Conservation (phyloP, 208 protist genomes). For the Crithidia bombi region DNA sequence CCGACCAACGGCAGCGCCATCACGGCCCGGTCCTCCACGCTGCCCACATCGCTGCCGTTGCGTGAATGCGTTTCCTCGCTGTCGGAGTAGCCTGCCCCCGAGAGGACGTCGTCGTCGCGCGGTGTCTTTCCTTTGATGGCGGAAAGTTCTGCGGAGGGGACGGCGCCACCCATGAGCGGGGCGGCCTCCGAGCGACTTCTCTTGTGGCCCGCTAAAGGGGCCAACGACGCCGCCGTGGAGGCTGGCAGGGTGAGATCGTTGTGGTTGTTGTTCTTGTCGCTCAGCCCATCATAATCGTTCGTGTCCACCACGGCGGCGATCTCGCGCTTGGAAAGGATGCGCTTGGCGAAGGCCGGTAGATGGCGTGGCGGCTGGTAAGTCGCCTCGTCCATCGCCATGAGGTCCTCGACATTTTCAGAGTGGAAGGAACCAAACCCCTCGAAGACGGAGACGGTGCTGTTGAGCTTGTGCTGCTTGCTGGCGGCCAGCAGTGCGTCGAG, state of each 20-base stretch:
- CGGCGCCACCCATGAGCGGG: conserved; percentile 2
- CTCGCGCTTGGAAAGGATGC: conserved; percentile 46
- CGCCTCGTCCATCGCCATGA: conserved; percentile 48
- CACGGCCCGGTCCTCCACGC: neutral
- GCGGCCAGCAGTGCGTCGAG: conserved; percentile 39
- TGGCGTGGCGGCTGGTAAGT: conserved; percentile 56
- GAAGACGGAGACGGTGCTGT: conserved; percentile 51
- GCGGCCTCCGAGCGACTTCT: conserved; percentile 8
- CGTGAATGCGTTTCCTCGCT: neutral
- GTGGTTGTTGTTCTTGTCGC: neutral
- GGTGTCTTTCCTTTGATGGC: conserved; percentile 9
- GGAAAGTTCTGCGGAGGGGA: conserved; percentile 8
- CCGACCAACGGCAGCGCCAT: neutral
- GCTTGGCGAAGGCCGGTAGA: conserved; percentile 52
- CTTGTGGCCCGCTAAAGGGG: conserved; percentile 1
- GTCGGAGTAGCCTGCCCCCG: conserved; percentile 19
- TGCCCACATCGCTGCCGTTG: neutral
- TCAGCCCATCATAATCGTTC: neutral
- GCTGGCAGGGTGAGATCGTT: neutral
- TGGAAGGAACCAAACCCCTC: conserved; percentile 94
- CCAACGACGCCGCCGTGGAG: neutral
- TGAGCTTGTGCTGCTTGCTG: conserved; percentile 30
- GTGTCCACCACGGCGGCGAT: conserved; percentile 17
- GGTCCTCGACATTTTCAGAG: conserved; percentile 89
- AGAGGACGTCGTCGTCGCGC: neutral